Conservation (phyloP, 805 yeast genomes). For the Wickerhamomyces strasburgensis region DNA sequence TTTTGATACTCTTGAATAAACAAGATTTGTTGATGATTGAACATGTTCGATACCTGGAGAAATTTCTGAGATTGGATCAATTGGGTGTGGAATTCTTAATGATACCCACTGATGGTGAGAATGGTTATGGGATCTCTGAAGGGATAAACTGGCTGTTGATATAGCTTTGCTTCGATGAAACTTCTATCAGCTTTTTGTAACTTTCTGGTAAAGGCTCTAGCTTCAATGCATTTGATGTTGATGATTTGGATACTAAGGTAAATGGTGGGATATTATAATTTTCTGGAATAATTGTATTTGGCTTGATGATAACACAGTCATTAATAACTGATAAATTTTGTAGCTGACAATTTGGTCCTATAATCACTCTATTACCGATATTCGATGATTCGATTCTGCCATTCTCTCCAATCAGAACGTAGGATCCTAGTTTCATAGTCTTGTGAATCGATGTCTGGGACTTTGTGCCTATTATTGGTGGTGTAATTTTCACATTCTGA, state of each 20-base stretch:
- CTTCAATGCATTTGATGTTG: conserved; percentile 3
- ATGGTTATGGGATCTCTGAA: conserved; percentile 23
- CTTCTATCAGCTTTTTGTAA: conserved; percentile 26
- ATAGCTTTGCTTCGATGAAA: conserved; percentile 15
- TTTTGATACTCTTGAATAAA: conserved; percentile 20
- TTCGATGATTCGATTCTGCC: conserved; percentile 31
- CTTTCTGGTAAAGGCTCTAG: conserved; percentile 23
- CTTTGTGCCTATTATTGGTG: conserved; percentile 23
- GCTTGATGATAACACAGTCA: conserved; percentile 47
- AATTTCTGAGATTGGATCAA: conserved; percentile 6
- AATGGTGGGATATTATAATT: conserved; percentile 47
- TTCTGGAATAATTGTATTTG: conserved; percentile 37
- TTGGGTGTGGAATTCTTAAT: conserved; percentile 13
- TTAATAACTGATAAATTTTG: conserved; percentile 36
- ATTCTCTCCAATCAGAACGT: conserved; percentile 36
- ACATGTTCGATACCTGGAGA: conserved; percentile 11
- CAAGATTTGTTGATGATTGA: conserved; percentile 10
- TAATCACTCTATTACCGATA: conserved; percentile 45
- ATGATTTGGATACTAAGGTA: conserved; percentile 33
- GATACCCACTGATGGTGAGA: conserved; percentile 15
- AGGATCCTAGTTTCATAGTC: conserved; percentile 42
- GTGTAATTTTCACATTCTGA: conserved; percentile 26
- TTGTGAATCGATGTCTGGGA: conserved; percentile 15
- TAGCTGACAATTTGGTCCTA: conserved; percentile 39
- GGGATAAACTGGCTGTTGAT: conserved; percentile 26